phyloP scores from a whole-genome alignment of 2,329 filamentous ascomycete species.

The Calonectria crousiana region DNA sequence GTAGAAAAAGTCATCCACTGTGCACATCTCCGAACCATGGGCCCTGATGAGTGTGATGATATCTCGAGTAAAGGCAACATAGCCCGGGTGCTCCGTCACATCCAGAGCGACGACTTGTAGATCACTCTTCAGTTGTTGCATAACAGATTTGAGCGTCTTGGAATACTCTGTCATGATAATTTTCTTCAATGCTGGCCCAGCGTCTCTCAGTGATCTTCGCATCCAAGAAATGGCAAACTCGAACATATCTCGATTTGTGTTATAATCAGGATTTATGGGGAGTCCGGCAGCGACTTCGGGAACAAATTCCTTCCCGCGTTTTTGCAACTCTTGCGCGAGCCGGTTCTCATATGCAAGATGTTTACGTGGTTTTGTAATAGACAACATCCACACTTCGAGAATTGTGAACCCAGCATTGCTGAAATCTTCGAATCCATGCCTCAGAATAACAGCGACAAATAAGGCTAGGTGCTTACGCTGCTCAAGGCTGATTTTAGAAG shows the following conservation, averaged over 20 bases:
- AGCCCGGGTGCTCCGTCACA: constrained; percentile 57
- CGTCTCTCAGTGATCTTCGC: constrained; percentile 60
- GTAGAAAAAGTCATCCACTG: constrained; percentile 68
- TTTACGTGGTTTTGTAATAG: constrained; percentile 62
- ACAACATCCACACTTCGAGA: constrained; percentile 65
- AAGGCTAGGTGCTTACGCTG: constrained; percentile 62
- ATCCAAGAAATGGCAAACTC: constrained; percentile 62
- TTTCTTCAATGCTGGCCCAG: constrained; percentile 50
- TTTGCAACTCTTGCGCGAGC: constrained; percentile 60
- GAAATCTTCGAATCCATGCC: constrained; percentile 60
- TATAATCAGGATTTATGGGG: constrained; percentile 59
- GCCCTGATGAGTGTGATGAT: constrained; percentile 67
- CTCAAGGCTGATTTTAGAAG: constrained; percentile 53
- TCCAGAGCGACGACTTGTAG: constrained; percentile 54
- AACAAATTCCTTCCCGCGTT: constrained; percentile 57
- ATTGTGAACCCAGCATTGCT: constrained; percentile 58
- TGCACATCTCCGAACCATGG: constrained; percentile 65
- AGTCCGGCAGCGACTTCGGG: constrained; percentile 53
- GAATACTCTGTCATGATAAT: constrained; percentile 56
- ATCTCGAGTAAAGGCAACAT: constrained; percentile 64
- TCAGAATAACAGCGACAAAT: constrained; percentile 64
- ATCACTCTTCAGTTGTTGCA: constrained; percentile 68
- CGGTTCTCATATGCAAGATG: constrained; percentile 62
- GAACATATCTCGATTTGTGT: constrained; percentile 62
- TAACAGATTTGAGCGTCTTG: constrained; percentile 58